These are phyloP conservation scores for Climacium dendroides DNA, from an alignment of 225 moss, liverwort and hornwort species.

Conservation along the genomic window DNA sequence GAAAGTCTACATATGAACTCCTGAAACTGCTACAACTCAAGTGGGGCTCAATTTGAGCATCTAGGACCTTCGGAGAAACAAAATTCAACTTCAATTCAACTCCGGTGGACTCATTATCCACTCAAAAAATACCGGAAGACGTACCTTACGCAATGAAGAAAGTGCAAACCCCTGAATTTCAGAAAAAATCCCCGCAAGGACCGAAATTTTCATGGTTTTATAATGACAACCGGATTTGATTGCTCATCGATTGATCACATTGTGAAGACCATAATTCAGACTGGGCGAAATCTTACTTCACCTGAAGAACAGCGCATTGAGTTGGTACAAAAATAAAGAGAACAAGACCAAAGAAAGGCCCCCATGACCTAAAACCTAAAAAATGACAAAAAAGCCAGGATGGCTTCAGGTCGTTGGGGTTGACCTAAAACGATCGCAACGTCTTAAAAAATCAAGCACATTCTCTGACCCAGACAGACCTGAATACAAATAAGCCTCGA, in stretches of 20 bases:
- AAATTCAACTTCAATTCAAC: neutral
- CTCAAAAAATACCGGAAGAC: neutral
- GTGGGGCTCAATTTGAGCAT: neutral
- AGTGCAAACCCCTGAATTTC: neutral
- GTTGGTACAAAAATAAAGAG: neutral
- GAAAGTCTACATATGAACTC: neutral
- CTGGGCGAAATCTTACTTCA: neutral
- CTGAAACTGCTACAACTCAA: neutral
- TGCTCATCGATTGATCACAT: neutral
- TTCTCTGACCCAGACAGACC: neutral
- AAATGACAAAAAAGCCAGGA: neutral
- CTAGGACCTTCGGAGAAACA: neutral
- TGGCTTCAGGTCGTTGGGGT: neutral
- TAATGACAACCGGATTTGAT: neutral
- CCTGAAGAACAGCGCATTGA: neutral
- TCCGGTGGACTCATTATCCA: neutral
- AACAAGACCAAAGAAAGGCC: neutral
- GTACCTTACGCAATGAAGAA: neutral
- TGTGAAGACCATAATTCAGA: neutral
- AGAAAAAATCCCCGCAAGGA: too few species aligned
- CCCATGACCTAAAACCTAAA: neutral
- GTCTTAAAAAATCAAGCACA: neutral
- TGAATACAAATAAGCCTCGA: neutral
- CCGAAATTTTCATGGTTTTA: neutral
- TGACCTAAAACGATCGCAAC: neutral